Base-by-base conservation (phyloP, 306 rosid species). In the Comarum palustre region DNA sequence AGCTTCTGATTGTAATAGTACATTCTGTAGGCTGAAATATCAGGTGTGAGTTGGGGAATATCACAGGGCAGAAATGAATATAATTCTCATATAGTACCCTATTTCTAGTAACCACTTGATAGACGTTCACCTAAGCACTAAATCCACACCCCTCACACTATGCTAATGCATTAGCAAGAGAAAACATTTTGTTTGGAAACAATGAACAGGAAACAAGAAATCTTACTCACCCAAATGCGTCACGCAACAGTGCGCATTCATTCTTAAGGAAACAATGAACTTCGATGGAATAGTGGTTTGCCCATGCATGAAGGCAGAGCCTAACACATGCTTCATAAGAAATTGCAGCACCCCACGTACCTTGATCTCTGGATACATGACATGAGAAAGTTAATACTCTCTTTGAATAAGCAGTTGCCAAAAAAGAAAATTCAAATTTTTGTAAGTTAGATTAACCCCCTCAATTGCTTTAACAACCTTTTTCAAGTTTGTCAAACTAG, bases 271-370 rank as follows among this genome's bases (percentile, higher is more conserved):
- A 79, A 47, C 66, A 51, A 13, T 71, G 77, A 36, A 75, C 81
- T 69, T 83, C 86, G 39, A 61, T 31, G 59, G 64, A 59, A 31
- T 48, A 66, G 19, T 2, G 22, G 15, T 34, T 61, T 45, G 66
- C 74, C 86, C 86, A 83, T n/a, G 65, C 71, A 36, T 72, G 81
- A 52, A 79, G 81, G 60, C 84, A 83, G 62, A 83, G 62, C 45
- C 81, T 82, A 38, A 73, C 73, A 69, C 86, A 79, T 0, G 86
- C 80, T 27, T 83, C 81, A 76, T 76, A 79, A 22, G 84, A 22
- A 29, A 72, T 41, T 74, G 70, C 63, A 15, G 81, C 75, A 73
- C 78, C 29, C 81, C 78, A 83, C 51, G 65, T 32, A 19, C 84
- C 79, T 45, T 51, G 81, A 61, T 51, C 76, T 39, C 86, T 79